A percentile compares a stretch with the other conserved stretches of the same genome.
phyloP scores from a whole-genome alignment of 2,329 filamentous ascomycete species.

The Talaromyces islandicus region DNA sequence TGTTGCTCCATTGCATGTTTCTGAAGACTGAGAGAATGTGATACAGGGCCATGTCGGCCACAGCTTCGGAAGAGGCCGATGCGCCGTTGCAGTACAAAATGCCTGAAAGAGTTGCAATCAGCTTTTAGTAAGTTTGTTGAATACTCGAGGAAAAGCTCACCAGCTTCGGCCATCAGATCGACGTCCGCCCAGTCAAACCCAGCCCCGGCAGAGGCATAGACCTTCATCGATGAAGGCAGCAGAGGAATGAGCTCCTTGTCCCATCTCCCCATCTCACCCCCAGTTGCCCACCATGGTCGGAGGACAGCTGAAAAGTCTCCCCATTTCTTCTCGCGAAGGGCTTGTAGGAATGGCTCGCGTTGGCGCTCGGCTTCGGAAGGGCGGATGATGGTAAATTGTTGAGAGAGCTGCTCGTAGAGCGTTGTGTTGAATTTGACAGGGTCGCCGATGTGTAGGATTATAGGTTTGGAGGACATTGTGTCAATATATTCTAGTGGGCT shows the following conservation, averaged over 20 bases:
- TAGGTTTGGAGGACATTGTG: not conserved
- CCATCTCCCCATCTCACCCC: not conserved
- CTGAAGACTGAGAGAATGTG: not conserved
- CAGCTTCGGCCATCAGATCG: not conserved
- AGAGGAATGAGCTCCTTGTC: not conserved
- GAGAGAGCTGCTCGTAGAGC: not conserved
- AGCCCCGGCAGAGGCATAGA: not conserved
- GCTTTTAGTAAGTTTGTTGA: not conserved
- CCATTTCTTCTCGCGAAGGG: not conserved
- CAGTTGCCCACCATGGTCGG: not conserved
- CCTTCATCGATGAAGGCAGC: not conserved
- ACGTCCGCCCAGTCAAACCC: not conserved
- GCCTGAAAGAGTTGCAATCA: not conserved
- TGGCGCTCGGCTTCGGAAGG: not conserved
- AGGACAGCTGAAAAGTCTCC: not conserved
- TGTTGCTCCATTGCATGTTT: not conserved
- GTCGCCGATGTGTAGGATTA: not conserved
- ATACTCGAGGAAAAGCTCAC: not conserved
- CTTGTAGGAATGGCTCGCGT: not conserved
- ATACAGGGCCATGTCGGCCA: not conserved
- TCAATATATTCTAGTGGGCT: not conserved
- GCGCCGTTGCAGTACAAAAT: not conserved
- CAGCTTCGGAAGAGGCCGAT: not conserved
- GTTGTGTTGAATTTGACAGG: not conserved
- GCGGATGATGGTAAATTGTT: not conserved